These are phyloP conservation scores for Termitomyces sp. DNA, from an alignment of 768 basidiomycete species.

Conservation along the genomic window DNA sequence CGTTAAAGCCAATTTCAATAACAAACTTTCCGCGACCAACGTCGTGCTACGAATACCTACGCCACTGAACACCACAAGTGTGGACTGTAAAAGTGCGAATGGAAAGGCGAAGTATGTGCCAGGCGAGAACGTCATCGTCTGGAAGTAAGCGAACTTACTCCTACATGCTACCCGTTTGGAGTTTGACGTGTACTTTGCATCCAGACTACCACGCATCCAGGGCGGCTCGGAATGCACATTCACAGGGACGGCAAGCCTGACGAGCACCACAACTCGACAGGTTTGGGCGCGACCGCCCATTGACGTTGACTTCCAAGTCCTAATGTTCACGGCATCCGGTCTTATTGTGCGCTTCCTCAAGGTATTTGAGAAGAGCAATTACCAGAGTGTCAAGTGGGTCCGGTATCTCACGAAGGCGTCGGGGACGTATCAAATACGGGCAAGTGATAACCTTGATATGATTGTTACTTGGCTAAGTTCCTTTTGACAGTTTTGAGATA, in stretches of 20 bases:
- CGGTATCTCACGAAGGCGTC: conserved; percentile 92
- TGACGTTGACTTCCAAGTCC: conserved; percentile 96
- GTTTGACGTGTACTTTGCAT: conserved; percentile 1
- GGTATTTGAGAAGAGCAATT: conserved; percentile 94
- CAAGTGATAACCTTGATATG: conserved; percentile 35
- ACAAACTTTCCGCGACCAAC: conserved; percentile 90
- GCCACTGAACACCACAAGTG: conserved; percentile 88
- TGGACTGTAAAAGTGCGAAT: conserved; percentile 84
- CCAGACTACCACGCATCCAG: conserved; percentile 85
- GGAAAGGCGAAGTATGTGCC: conserved; percentile 99
- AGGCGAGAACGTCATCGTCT: conserved; percentile 91
- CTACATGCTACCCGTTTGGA: not conserved
- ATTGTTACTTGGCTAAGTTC: not conserved
- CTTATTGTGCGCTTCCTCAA: conserved; percentile 95
- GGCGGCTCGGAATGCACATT: conserved; percentile 90
- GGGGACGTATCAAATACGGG: conserved; percentile 90
- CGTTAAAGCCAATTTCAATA: conserved; percentile 83
- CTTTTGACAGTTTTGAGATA: conserved; percentile 3
- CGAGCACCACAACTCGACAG: conserved; percentile 87
- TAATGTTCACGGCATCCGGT: conserved; percentile 98
- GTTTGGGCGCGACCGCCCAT: conserved; percentile 98
- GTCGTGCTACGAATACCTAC: conserved; percentile 94
- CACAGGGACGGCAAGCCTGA: conserved; percentile 74
- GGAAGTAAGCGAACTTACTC: conserved; percentile 72
- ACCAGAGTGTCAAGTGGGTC: conserved; percentile 95